Conservation (phyloP, 2,329 filamentous ascomycete genomes). For the Xylaria sp. region DNA sequence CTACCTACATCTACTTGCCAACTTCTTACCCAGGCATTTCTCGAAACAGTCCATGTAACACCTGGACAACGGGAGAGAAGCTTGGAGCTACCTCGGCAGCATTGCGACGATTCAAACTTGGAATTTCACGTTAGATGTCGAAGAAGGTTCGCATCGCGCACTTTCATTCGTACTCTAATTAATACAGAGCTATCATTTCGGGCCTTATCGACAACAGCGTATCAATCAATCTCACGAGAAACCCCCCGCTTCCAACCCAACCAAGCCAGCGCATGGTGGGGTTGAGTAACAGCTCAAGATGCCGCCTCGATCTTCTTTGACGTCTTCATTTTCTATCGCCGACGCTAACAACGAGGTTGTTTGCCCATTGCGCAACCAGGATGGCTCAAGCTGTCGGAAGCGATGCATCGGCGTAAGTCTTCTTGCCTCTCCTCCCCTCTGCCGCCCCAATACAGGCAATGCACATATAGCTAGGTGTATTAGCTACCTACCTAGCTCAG, state of each 20-base stretch:
- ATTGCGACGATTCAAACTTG: slow-evolving; percentile 32
- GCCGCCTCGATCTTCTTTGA: slow-evolving; percentile 88
- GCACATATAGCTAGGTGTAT: slow-evolving; percentile 10
- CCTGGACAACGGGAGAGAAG: slow-evolving; percentile 48
- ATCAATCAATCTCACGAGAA: slow-evolving; percentile 44
- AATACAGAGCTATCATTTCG: slow-evolving; percentile 29
- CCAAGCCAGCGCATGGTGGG: slow-evolving; percentile 63
- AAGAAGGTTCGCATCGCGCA: slow-evolving; percentile 37
- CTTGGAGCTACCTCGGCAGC: slow-evolving; percentile 51
- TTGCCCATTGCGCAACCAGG: slow-evolving; percentile 93
- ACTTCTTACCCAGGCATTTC: slow-evolving; percentile 36
- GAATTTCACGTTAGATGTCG: slow-evolving; percentile 37
- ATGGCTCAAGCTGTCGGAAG: slow-evolving; percentile 97
- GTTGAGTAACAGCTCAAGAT: slow-evolving; percentile 67
- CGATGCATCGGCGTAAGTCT: slow-evolving; percentile 95
- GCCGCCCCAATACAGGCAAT: not conserved
- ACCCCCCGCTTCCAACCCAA: slow-evolving; percentile 52
- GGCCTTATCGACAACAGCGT: slow-evolving; percentile 38
- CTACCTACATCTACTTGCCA: slow-evolving; percentile 28
- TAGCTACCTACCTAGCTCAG: slow-evolving; percentile 9
- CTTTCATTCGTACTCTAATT: slow-evolving; percentile 37
- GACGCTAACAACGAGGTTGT: slow-evolving; percentile 96
- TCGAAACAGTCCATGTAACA: slow-evolving; percentile 61
- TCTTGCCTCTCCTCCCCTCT: slow-evolving; percentile 30
- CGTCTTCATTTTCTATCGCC: slow-evolving; percentile 90